Evolutionary conservation across 23 red algal genomes (phyloP), one percentile per base, ranked within the genome.

Genomic region (Gracilariopsis chorda): DNA sequence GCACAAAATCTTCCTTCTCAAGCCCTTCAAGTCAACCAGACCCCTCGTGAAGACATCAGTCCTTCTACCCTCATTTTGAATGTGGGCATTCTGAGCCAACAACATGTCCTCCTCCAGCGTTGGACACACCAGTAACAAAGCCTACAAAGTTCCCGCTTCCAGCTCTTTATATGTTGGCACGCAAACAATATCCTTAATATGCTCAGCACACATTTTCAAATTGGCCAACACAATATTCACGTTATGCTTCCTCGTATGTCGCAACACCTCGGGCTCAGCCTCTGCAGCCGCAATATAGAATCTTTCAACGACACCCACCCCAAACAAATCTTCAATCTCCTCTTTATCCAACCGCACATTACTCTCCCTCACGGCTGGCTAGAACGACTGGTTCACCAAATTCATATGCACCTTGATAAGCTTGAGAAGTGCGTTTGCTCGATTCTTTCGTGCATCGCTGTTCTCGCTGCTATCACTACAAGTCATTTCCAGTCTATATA

Each of bases 231-330:
- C 28, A 73, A 94, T 90, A 72, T 94, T 94, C 45, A 94, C 87
- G 41, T 94, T 94, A 59, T 94, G 92, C 76, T 88, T 94, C 55
- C 92, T 57, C 76, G 88, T 94, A 41, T 94, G 92, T 45, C 82
- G 92, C 4, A 94, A 2, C 44, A 94, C 86, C 46, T 94, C 92
- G 19, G 86, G 82, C 34, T 77, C 33, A 32, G 65, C 65, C 75
- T 88, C 83, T 43, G 88, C 42, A 21, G 86, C 44, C 56, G 70
- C 25, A 20, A 76, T 53, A 51, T 77, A 36, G 86, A 64, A 75
- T 17, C 30, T 14, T 42, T 46, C 40, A 21, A 72, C 53, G 29
- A 83, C 83, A 55, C 88, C 92, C 43, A 94, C 80, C 4, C 92
- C 92, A 82, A 94, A 94, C 32, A 94, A 69, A 14, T 90, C 81